Percentiles rank a stretch among this genome's conserved stretches.
Evolutionary conservation across 2,329 filamentous ascomycete species (phyloP).

Genomic region (Nannizziopsis arthrosporioides): DNA sequence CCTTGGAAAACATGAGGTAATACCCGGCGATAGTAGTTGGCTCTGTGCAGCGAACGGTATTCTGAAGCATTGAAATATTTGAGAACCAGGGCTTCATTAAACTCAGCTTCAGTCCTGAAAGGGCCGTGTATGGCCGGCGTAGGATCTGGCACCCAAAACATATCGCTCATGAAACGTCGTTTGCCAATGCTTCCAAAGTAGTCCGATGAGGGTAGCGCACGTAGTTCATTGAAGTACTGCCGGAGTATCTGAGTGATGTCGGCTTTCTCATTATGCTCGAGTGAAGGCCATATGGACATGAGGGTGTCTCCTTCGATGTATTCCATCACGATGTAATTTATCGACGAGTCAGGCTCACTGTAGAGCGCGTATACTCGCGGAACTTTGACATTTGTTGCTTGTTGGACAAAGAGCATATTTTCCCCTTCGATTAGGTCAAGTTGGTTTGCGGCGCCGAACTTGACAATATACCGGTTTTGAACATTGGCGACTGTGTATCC

Average conservation of each 20-base stretch:
- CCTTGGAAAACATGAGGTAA: slow-evolving; percentile 18
- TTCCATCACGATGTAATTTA: slow-evolving; percentile 26
- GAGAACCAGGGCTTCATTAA: too few species aligned
- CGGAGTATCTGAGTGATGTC: slow-evolving; percentile 19
- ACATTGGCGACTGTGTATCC: slow-evolving; percentile 18
- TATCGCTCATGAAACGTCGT: too few species aligned
- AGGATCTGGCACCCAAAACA: too few species aligned
- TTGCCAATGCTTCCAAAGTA: slow-evolving; percentile 22
- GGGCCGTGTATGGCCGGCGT: too few species aligned
- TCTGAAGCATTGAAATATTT: too few species aligned
- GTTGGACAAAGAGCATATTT: slow-evolving; percentile 25
- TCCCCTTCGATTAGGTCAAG: slow-evolving; percentile 23
- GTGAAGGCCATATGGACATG: slow-evolving; percentile 15
- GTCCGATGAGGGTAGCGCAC: slow-evolving; percentile 18
- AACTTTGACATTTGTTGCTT: slow-evolving; percentile 20
- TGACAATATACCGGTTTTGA: slow-evolving; percentile 18
- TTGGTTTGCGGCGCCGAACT: slow-evolving; percentile 17
- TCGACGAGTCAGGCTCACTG: slow-evolving; percentile 13
- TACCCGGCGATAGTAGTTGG: too few species aligned
- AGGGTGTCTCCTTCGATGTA: slow-evolving; percentile 20
- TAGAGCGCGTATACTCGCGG: slow-evolving; percentile 27
- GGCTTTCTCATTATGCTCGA: slow-evolving; percentile 19
- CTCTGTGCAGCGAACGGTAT: too few species aligned
- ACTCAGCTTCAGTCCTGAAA: too few species aligned
- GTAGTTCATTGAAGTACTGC: slow-evolving; percentile 18